Evolutionary conservation across 2,329 filamentous ascomycete species (phyloP), one percentile per base, ranked within the genome.

Genomic region (Oidium heveae): DNA sequence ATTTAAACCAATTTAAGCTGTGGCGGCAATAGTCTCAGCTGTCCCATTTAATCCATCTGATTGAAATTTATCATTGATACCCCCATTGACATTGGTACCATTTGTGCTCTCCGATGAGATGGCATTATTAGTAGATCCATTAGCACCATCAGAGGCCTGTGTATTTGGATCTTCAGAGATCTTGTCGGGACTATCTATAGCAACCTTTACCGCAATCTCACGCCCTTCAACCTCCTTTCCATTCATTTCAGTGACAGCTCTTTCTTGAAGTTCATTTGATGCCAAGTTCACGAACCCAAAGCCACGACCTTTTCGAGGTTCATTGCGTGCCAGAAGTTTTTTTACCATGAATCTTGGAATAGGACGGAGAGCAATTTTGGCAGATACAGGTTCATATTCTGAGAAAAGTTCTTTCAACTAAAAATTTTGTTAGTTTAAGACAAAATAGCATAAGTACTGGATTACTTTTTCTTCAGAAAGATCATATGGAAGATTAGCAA

Each of bases 281-380:
- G 83, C 84, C 58, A 98, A 82, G 58, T 87, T 96, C 59, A 98
- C 91, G 69, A 98, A 98, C 62, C 91, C 91, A 69, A 98, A 98
- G 61, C 91, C 91, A 74, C 91, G 91, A 58, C 91, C 91, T 82
- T 98, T 98, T 74, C 91, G 91, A 65, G 89, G 82, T 74, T 98
- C 91, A 67, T 88, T 88, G 68, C 91, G 89, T 65, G 89, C 88
- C 74, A 94, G 88, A 59, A 98, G 86, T 79, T 98, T 98, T 83
- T 95, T 95, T 73, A 98, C 91, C 91, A 98, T 98, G 76, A 96
- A 98, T 65, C 89, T 88, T 63, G 91, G 91, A 63, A 98, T 98
- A 54, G 91, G 91, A 65, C 91, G 89, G 63, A 98, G 86, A 61
- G 91, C 91, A 66, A 98, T 96, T 80, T 96, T 98, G 70, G 91